Conservation (phyloP, 306 rosid genomes). For the Crotalaria pallida region DNA sequence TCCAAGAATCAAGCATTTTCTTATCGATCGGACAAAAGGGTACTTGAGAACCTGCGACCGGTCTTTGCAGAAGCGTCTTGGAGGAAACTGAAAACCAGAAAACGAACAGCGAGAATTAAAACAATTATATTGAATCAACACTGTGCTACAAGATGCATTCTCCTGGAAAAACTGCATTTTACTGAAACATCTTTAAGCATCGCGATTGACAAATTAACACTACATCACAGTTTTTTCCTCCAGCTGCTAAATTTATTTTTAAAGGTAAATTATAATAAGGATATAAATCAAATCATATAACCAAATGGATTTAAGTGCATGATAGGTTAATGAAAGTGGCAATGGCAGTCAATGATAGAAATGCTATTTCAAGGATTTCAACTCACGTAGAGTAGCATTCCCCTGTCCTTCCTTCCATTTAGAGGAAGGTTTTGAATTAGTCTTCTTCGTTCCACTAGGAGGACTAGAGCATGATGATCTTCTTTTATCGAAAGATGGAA, state of each 20-base stretch:
- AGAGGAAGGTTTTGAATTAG: conserved; percentile 56
- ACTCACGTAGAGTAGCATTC: conserved; percentile 63
- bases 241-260: not conserved
- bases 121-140: not conserved
- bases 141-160: not conserved
- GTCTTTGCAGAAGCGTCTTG: conserved; percentile 72
- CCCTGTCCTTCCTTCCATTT: conserved; percentile 73
- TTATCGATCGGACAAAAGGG: conserved; percentile 85
- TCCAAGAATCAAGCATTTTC: conserved; percentile 91
- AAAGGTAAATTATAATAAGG: not conserved
- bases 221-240: not conserved
- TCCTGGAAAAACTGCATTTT: not conserved
- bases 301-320: not conserved
- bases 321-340: not conserved
- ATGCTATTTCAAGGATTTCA: conserved; percentile 14
- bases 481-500: conserved; percentile 68
- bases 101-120: conserved; percentile 2
- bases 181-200: not conserved
- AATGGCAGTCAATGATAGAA: not conserved
- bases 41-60: conserved; percentile 89
- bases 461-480: conserved; percentile 77
- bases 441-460: conserved; percentile 61
- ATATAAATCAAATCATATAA: not conserved
- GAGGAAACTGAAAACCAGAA: conserved; percentile 72
- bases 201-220: conserved; percentile 1